phyloP scores from a whole-genome alignment of 805 yeast species.

The Geotrichum ghanense region DNA sequence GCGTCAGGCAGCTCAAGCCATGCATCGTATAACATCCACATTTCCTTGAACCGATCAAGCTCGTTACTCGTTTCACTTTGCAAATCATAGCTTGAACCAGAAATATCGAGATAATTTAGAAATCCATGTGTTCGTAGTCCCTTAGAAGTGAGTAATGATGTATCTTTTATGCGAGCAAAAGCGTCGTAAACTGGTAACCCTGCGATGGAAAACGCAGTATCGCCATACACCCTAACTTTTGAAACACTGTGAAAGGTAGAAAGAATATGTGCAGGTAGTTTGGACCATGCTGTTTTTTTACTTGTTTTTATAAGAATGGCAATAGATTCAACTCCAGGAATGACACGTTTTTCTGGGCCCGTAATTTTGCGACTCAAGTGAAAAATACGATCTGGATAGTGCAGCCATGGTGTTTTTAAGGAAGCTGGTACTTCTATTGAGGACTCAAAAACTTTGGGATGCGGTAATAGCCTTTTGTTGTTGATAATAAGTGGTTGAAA shows the following conservation, averaged over 20 bases:
- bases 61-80: not conserved
- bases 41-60: conserved; percentile 27
- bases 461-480: too few relatives aligned
- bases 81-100: not conserved
- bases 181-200: conserved; percentile 25
- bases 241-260: conserved; percentile 24
- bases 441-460: too few relatives aligned
- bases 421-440: not conserved
- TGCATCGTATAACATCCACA: conserved; percentile 27
- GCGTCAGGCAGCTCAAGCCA: conserved; percentile 17
- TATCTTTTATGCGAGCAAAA: conserved; percentile 16
- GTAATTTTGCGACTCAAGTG: not conserved
- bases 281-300: conserved; percentile 23
- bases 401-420: not conserved
- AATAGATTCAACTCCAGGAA: not conserved
- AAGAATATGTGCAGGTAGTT: conserved; percentile 26
- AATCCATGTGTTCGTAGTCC: conserved; percentile 19
- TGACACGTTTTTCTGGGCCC: too few relatives aligned
- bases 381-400: not conserved
- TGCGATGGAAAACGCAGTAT: conserved; percentile 20
- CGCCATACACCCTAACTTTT: conserved; percentile 26
- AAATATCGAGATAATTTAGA: conserved; percentile 2
- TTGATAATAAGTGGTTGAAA: too few relatives aligned
- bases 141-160: conserved; percentile 9
- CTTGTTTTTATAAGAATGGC: conserved; percentile 24